phyloP scores from a whole-genome alignment of 306 rosid species.

The Malus fusca region DNA sequence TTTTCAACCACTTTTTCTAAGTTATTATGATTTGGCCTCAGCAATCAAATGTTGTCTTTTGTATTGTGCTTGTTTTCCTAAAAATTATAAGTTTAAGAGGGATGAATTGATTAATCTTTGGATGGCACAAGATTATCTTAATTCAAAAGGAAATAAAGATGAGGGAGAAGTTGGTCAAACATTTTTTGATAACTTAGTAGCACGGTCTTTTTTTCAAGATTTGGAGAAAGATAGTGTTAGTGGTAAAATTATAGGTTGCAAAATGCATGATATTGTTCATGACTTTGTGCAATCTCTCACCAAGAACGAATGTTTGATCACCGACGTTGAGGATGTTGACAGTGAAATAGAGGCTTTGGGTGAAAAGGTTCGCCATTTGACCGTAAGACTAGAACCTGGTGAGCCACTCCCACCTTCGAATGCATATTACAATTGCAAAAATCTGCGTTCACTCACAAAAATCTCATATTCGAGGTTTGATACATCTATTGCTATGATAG shows the following conservation, averaged over 20 bases:
- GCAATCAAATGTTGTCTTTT: too few relatives aligned
- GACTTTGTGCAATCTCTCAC: too few relatives aligned
- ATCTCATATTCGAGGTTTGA: background rate
- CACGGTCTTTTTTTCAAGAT: background rate
- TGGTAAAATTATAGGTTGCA: too few relatives aligned
- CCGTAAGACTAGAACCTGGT: rapidly evolving
- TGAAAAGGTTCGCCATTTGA: background rate
- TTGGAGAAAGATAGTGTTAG: background rate
- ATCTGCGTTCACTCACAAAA: background rate
- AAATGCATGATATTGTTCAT: too few relatives aligned
- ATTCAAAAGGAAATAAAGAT: background rate
- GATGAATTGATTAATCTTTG: background rate
- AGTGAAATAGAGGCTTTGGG: too few relatives aligned
- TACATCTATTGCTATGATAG: rapidly evolving
- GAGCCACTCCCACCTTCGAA: background rate
- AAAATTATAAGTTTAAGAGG: too few relatives aligned
- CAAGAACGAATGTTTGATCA: too few relatives aligned
- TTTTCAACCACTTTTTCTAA: too few relatives aligned
- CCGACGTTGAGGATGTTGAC: background rate
- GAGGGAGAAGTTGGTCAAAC: background rate
- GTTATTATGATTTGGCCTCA: too few relatives aligned
- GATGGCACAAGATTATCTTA: background rate
- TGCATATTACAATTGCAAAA: background rate
- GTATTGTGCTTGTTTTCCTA: too few relatives aligned
- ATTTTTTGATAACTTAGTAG: background rate